Conservation (phyloP, 2,329 filamentous ascomycete genomes). For the Penicillium capsulatum region DNA sequence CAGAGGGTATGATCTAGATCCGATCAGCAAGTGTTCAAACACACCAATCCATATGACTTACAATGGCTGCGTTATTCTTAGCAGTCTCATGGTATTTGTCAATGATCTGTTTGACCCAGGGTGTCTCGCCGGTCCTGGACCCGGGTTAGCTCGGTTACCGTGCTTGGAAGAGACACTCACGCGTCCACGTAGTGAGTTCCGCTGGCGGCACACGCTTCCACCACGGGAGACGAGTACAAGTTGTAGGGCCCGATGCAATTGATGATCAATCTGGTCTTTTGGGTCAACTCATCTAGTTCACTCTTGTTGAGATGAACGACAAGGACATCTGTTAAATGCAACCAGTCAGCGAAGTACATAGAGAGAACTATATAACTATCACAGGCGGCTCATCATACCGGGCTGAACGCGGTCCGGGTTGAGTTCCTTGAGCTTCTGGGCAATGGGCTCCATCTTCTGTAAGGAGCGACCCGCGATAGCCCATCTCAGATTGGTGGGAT, state of each 20-base stretch:
- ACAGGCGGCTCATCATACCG: constrained; percentile 45
- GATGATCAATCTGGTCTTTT: constrained; percentile 56
- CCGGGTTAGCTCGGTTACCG: constrained; percentile 1
- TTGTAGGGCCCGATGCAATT: constrained; percentile 62
- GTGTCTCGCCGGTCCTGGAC: constrained; percentile 56
- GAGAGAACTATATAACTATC: background rate
- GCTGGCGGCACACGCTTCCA: constrained; percentile 60
- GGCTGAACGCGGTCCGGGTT: constrained; percentile 68
- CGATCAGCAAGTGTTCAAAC: constrained; percentile 14
- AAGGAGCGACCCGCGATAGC: constrained; percentile 79
- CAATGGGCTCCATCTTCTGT: constrained; percentile 66
- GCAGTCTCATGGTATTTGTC: constrained; percentile 58
- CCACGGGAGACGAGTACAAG: constrained; percentile 59
- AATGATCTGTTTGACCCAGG: constrained; percentile 61
- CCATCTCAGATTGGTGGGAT: constrained; percentile 79
- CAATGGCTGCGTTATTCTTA: constrained; percentile 57
- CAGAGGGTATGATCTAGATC: constrained; percentile 54
- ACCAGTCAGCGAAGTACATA: constrained; percentile 2
- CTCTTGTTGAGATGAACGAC: constrained; percentile 46
- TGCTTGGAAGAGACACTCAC: constrained; percentile 28
- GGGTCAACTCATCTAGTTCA: constrained; percentile 50
- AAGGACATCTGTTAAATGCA: constrained; percentile 39
- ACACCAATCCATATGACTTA: too few species aligned
- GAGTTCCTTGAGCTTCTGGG: constrained; percentile 60
- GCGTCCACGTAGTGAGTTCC: constrained; percentile 66